Conservation (phyloP, 345 rosid genomes). For the Ceriops tagal region DNA sequence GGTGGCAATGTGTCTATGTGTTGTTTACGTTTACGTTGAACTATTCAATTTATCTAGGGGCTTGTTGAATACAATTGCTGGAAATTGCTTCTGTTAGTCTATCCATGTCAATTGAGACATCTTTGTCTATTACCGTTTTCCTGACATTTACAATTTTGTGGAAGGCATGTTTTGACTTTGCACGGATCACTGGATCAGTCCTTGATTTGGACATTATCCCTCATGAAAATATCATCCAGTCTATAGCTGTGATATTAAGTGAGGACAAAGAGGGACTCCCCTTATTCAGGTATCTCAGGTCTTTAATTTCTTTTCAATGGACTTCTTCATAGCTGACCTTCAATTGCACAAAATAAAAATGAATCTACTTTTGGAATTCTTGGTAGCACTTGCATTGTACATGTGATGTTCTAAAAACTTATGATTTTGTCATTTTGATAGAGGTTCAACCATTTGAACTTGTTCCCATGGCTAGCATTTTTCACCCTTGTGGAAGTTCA, state of each 20-base stretch:
- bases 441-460: background rate
- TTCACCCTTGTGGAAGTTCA: background rate
- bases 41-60: conserved; percentile 14
- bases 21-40: conserved; percentile 11
- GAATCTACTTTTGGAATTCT: background rate
- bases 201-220: conserved; percentile 63
- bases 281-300: conserved; percentile 61
- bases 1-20: conserved; percentile 22
- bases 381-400: background rate
- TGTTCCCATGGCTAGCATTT: background rate
- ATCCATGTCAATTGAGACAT: conserved; percentile 22
- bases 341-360: no score
- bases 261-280: conserved; percentile 67
- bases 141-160: conserved; percentile 53
- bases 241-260: conserved; percentile 63
- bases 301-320: background rate
- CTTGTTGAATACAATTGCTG: conserved; percentile 19
- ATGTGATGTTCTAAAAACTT: background rate
- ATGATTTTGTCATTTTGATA: background rate
- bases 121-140: conserved; percentile 30
- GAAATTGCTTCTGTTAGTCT: conserved; percentile 20
- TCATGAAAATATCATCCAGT: conserved; percentile 58
- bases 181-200: conserved; percentile 62
- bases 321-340: background rate
- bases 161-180: conserved; percentile 94